Evolutionary conservation across 768 basidiomycete genomes (phyloP), one percentile per base, ranked within the genome.

Genomic region (Hemileccinum impolitum): DNA sequence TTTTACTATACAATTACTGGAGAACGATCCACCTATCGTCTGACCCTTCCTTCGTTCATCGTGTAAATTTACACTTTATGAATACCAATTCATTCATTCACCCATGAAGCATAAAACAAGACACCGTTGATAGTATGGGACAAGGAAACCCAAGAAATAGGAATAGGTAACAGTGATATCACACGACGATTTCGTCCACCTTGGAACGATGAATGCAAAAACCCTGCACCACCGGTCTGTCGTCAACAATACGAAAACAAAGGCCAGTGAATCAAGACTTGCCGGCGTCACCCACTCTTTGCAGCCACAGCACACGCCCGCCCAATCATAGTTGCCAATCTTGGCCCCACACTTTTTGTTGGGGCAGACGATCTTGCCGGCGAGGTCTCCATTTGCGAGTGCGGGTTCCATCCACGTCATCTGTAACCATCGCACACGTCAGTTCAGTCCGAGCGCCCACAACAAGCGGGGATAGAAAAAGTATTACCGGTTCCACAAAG

Each of bases 271-370:
- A 34, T 5, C 19, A 9, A 28, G 30, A 17, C 39, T 62, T 57
- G 94, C 93, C 38, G 94, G 94, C 9, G 84, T 85, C 23, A 95
- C 89, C 94, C 94, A 97, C 60, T 84, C 82, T 58, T 85, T 88
- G 62, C 94, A 97, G 19, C 90, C 87, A 63, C 94, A 95, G 59
- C 85, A 81, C 25, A 90, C 83, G 0, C 95, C 95, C 5, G 94
- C 92, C 96, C 96, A 99, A 64, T 96, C 94, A 58, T 85, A 98
- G 65, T 90, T 96, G 3, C 96, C 96, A 15, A 99, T 75, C 71
- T 99, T 99, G 21, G 81, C 84, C 3, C 78, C 77, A 59, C 96
- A 99, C 61, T 90, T 93, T 59, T 84, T 78, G 67, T 94, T 95
- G 4, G 96, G 96, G 59, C 96, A 99, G 0, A 79, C 51, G 56